A percentile compares a stretch with the other conserved stretches of the same genome.
These are phyloP conservation scores for Paramecium primaurelia DNA, from an alignment of 73 alveolate genomes.

Conservation along the genomic window DNA sequence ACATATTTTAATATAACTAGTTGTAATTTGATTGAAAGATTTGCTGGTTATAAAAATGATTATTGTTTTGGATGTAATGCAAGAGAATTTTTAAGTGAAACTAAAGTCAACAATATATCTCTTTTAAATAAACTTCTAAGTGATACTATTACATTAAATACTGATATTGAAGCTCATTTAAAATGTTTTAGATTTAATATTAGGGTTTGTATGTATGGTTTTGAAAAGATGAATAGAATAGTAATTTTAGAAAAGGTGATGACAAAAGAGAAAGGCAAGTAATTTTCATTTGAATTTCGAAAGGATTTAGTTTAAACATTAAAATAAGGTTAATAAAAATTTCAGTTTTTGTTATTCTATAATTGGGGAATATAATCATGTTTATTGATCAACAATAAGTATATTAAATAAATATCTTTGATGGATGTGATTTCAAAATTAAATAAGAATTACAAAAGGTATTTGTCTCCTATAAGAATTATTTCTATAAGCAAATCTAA, in stretches of 20 bases:
- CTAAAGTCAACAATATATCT: neutral
- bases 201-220: neutral
- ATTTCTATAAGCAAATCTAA: neutral
- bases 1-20: neutral
- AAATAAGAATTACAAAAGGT: neutral
- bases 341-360: neutral
- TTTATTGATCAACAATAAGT: neutral
- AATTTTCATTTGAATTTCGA: neutral
- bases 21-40: neutral
- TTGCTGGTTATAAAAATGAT: neutral
- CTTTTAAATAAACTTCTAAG: neutral
- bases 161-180: neutral
- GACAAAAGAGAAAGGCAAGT: neutral
- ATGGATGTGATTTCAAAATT: neutral
- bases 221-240: neutral
- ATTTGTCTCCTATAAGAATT: neutral
- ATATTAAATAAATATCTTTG: neutral
- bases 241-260: neutral
- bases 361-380: neutral
- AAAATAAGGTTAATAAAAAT: neutral
- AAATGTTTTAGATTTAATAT: neutral
- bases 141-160: neutral
- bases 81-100: neutral
- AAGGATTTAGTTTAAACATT: neutral
- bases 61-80: neutral